Evolutionary conservation across 768 basidiomycete species (phyloP), one percentile per base, ranked within the genome.

Genomic region (Rhizopogon sp.): DNA sequence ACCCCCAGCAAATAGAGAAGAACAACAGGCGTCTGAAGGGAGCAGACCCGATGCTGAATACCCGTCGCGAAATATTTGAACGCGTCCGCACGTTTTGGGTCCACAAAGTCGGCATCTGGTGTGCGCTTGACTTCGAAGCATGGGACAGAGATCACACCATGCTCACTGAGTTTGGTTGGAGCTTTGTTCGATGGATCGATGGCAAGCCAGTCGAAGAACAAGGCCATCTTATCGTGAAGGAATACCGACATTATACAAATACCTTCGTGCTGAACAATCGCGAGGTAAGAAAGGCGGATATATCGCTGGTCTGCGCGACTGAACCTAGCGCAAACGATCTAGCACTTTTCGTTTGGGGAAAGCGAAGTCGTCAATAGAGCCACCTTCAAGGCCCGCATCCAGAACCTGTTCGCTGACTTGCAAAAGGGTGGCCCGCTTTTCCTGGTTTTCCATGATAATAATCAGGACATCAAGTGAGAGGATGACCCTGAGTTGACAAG

Each of bases 131-230:
- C 66, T 85, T 93, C 58, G 92, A 93, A 69, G 81, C 79, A 16
- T 93, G 90, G 90, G 92, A 94, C 64, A 68, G 69, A 41, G 88
- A 90, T 42, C 87, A 90, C 62, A 79, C 72, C 1, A 58, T 85
- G 20, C 74, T 93, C 58, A 91, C 88, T 25, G 93, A 95, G 66
- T 87, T 90, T 60, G 93, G 93, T n/a, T 93, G 82, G 78, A 82
- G 83, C 60, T 63, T 73, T 8, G 60, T 85, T 31, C 73, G 71
- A 8, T 90, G 85, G 82, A 72, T 80, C 47, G 72, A 78, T 25
- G 83, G 77, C 4, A 42, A 72, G 41, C 74, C 74, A 63, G 62
- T 82, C 40, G 71, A 72, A 39, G 77, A 83, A 50, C 61, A 72
- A 42, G 84, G 79, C 0, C 87, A 90, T 65, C 69, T 84, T 40